Conservation (phyloP, 2,329 filamentous ascomycete species). For the Trichoderma breve region DNA sequence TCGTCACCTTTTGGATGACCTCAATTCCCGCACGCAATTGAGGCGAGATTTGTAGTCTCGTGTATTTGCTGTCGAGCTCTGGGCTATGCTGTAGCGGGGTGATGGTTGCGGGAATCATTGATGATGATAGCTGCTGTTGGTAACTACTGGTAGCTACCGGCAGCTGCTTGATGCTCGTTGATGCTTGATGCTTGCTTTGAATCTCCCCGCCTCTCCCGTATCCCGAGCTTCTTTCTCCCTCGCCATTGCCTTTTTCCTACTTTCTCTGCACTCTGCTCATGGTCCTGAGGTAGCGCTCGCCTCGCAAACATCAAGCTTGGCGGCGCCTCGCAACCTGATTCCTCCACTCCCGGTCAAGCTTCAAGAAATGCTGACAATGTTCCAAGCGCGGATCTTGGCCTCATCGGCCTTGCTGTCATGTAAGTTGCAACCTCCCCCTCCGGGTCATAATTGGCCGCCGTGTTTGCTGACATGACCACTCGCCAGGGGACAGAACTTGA, state of each 20-base stretch:
- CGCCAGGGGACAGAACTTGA: constrained; percentile 74
- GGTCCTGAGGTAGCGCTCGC: constrained; percentile 59
- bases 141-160: not conserved
- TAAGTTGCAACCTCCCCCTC: constrained; percentile 42
- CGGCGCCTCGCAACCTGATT: constrained; percentile 49
- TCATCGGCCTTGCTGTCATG: constrained; percentile 92
- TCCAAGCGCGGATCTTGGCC: constrained; percentile 80
- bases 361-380: constrained; percentile 55
- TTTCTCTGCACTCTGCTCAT: constrained; percentile 36
- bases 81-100: not conserved
- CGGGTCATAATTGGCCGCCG: not conserved
- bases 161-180: not conserved
- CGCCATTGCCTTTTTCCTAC: constrained; percentile 18
- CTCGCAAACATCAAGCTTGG: constrained; percentile 72
- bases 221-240: not conserved
- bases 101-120: not conserved
- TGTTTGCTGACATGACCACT: constrained; percentile 20
- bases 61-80: constrained; percentile 17
- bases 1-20: constrained; percentile 27
- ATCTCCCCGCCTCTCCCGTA: not conserved
- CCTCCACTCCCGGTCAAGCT: constrained; percentile 31
- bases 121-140: not conserved
- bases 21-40: constrained; percentile 36
- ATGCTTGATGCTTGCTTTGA: not conserved
- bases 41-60: constrained; percentile 27